Conservation (phyloP, 2,329 filamentous ascomycete genomes). For the Cadophora sp. region DNA sequence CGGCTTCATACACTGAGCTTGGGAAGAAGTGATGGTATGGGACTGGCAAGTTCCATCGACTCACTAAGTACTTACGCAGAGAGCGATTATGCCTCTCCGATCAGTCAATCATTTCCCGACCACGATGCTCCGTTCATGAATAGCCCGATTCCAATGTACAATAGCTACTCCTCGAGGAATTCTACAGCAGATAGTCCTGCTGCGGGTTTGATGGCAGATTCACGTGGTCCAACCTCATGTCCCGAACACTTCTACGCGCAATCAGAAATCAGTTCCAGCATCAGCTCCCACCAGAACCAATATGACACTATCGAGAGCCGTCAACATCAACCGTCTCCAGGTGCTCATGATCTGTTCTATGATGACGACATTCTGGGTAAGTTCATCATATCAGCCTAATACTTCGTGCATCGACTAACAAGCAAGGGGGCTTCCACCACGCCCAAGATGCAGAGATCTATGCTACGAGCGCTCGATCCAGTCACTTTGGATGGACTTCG, state of each 20-base stretch:
- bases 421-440: slow-evolving; percentile 30
- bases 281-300: slow-evolving; percentile 64
- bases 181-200: slow-evolving; percentile 63
- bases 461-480: slow-evolving; percentile 42
- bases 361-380: slow-evolving; percentile 49
- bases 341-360: slow-evolving; percentile 43
- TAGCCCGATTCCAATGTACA: slow-evolving; percentile 63
- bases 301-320: slow-evolving; percentile 53
- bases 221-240: slow-evolving; percentile 63
- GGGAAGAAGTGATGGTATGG: slow-evolving; percentile 40
- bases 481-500: slow-evolving; percentile 43
- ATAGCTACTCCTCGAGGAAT: slow-evolving; percentile 57
- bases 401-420: slow-evolving; percentile 29
- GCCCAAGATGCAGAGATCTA: slow-evolving; percentile 40
- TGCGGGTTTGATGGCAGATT: slow-evolving; percentile 58
- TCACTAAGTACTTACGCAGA: slow-evolving; percentile 60
- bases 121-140: slow-evolving; percentile 63
- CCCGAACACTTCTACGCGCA: slow-evolving; percentile 67
- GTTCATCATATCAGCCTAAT: slow-evolving; percentile 37
- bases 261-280: slow-evolving; percentile 65
- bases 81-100: slow-evolving; percentile 61
- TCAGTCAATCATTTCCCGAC: slow-evolving; percentile 59
- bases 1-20: slow-evolving; percentile 54
- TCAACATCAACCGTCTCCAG: slow-evolving; percentile 41
- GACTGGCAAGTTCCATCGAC: slow-evolving; percentile 48